Conservation (phyloP, 73 alveolate genomes). For the Tetrahymena elliotti region DNA sequence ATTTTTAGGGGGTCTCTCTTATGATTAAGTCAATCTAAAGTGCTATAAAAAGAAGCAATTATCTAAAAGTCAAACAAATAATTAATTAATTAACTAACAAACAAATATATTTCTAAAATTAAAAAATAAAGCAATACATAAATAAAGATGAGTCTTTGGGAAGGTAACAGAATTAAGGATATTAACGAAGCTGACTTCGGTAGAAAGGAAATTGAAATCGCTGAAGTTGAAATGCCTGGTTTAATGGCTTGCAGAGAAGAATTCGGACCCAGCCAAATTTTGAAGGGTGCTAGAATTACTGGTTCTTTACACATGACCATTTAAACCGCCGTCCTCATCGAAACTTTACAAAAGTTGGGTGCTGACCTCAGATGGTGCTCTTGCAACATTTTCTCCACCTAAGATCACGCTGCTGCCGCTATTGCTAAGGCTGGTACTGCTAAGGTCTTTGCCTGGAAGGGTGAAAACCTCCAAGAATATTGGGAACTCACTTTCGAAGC, state of each 20-base stretch:
- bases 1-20: background rate
- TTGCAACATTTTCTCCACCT: constrained; percentile 93
- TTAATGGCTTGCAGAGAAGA: constrained; percentile 87
- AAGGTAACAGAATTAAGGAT: constrained; percentile 73
- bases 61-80: background rate
- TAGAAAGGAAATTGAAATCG: constrained; percentile 85
- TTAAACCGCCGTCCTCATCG: constrained; percentile 93
- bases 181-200: constrained; percentile 88
- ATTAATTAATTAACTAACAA: background rate
- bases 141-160: constrained; percentile 27
- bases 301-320: constrained; percentile 96
- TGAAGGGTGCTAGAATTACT: constrained; percentile 84
- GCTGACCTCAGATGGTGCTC: constrained; percentile 93
- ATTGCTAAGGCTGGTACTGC: constrained; percentile 81
- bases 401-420: constrained; percentile 98
- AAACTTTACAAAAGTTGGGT: constrained; percentile 80
- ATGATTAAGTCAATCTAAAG: background rate
- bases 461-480: constrained; percentile 82
- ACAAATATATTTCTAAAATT: background rate
- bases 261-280: constrained; percentile 73
- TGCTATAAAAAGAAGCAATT: background rate
- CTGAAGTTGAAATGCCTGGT: constrained; percentile 96
- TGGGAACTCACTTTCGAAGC: constrained; percentile 91
- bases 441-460: constrained; percentile 95
- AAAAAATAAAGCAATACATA: background rate